phyloP scores from a whole-genome alignment of 2,329 filamentous ascomycete genomes.

The Ceratocystis alfenasii region DNA sequence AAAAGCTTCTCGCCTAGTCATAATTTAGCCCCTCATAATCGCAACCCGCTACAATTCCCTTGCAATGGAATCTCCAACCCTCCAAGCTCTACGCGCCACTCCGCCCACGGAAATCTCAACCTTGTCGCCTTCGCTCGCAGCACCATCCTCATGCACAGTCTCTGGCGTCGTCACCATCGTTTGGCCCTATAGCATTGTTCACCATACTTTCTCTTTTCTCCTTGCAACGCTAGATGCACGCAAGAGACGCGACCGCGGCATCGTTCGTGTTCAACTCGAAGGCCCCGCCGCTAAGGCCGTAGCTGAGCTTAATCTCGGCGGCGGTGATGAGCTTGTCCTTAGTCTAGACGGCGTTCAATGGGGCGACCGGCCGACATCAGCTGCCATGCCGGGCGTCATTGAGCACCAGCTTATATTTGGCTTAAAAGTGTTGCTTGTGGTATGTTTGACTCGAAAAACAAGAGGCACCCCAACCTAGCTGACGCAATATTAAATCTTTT shows the following conservation, averaged over 20 bases:
- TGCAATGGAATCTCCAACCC: constrained; percentile 12
- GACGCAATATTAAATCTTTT: not conserved
- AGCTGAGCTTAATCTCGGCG: constrained; percentile 55
- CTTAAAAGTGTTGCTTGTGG: constrained; percentile 39
- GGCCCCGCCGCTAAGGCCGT: constrained; percentile 59
- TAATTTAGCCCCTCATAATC: not conserved
- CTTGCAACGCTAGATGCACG: constrained; percentile 78
- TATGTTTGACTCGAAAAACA: constrained; percentile 24
- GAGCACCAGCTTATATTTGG: constrained; percentile 49
- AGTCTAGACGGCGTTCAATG: constrained; percentile 58
- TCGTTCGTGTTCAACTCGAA: constrained; percentile 66
- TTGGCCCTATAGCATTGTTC: constrained; percentile 82
- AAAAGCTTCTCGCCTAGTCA: not conserved
- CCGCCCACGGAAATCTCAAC: constrained; percentile 42
- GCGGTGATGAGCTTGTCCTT: constrained; percentile 64
- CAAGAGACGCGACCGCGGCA: constrained; percentile 61
- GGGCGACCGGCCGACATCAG: constrained; percentile 40
- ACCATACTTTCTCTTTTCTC: constrained; percentile 60
- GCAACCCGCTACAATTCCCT: not conserved
- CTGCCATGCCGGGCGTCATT: constrained; percentile 40
- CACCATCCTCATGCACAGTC: constrained; percentile 37
- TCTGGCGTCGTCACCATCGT: constrained; percentile 68
- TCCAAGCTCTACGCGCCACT: constrained; percentile 26
- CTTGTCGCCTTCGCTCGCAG: constrained; percentile 38
- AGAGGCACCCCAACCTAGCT: not conserved